Base-by-base conservation (phyloP, 2,329 filamentous ascomycete species). In the Botrytis tulipae region DNA sequence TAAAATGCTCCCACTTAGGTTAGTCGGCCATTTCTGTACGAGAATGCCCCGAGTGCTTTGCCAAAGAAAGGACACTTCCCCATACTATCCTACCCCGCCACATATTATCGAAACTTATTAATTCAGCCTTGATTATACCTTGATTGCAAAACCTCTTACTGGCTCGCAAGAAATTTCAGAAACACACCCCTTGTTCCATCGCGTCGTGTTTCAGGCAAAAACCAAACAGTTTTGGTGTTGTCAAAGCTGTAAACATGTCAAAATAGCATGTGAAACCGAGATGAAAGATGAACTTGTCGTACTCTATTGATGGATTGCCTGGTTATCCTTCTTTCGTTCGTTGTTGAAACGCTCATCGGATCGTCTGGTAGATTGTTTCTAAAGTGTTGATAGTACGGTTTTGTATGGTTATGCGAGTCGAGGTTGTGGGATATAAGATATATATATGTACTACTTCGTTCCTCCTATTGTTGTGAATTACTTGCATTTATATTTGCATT, bases 241-340 rank as follows among this genome's bases (percentile, higher is more conserved):
- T 67, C 32, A 67, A 67, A 40, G 63, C 51, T 44, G 60, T 29
- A 10, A n/a, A 42, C 12, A 40, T 48, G 44, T 67, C 32, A 37
- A 51, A 51, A 37, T n/a, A 6, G 57, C 68, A 70, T 70, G 68
- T 70, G 68, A 62, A 29, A n/a, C 68, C 68, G 57, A 70, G 68
- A 35, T 22, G 14, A n/a, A 37, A n/a, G 68, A 70, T 37, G 18
- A 51, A 35, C 25, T 18, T 67, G 46, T 16, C 14, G 51, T 29
- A 54, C 14, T 51, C n/a, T 5, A 51, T 7, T 54, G 48, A 54
- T n/a, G 48, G 25, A n/a, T 16, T 54, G 25, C 48, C 51, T 29
- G 18, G 32, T 8, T 40, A 14, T 22, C 20, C 14, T 67, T 37
- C 46, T n/a, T 37, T 51, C 35, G 44, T 37, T 51, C 35, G 44